phyloP scores from a whole-genome alignment of 257 asterid species.

The Striga asiatica region DNA sequence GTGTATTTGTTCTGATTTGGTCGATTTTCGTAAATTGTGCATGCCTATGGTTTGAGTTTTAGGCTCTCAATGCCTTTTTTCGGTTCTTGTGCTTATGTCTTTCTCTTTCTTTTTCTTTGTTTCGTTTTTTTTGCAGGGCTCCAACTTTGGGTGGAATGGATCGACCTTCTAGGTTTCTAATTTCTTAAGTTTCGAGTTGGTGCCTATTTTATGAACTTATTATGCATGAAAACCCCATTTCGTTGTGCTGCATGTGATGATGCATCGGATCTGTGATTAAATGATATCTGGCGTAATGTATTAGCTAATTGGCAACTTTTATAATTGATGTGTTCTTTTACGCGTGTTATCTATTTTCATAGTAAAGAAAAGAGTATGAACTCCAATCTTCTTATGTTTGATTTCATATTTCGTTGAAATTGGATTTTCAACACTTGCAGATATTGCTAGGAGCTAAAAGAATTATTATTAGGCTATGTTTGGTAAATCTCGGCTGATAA shows the following conservation, averaged over 20 bases:
- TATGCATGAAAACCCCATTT: not conserved
- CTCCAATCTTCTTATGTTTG: not conserved
- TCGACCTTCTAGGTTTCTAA: conserved; percentile 51
- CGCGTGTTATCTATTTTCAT: too few relatives aligned
- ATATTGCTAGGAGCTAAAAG: too few relatives aligned
- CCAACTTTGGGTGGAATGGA: conserved; percentile 84
- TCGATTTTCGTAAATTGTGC: conserved; percentile 8
- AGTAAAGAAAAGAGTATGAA: not conserved
- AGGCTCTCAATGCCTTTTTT: not conserved
- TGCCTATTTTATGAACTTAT: not conserved
- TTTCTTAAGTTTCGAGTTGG: not conserved
- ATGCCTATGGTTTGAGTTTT: not conserved
- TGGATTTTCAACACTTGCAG: too few relatives aligned
- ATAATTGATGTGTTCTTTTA: not conserved
- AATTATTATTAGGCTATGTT: too few relatives aligned
- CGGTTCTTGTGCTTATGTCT: not conserved
- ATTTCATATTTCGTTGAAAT: too few relatives aligned
- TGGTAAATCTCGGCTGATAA: too few relatives aligned
- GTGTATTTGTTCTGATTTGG: not conserved
- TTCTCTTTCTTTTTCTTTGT: conserved; percentile 1
- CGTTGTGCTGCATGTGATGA: not conserved
- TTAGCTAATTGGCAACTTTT: not conserved
- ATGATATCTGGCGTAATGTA: conserved; percentile 1
- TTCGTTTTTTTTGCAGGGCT: conserved; percentile 60
- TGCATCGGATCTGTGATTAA: conserved; percentile 4